Conservation (phyloP, 2,329 filamentous ascomycete genomes). For the Malbranchea cinnamomea region DNA sequence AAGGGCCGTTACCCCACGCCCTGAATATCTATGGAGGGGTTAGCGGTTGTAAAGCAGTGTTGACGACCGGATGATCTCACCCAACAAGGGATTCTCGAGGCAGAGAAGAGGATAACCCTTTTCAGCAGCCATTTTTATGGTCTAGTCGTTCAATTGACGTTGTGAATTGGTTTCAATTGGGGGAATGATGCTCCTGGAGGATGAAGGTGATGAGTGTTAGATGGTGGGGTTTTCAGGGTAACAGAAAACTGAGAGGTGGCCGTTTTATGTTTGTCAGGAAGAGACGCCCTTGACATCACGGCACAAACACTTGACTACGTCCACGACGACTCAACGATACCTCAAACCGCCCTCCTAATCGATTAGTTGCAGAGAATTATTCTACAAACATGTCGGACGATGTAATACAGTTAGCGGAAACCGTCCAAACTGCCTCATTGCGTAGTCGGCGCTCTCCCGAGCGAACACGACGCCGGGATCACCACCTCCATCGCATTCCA, state of each 20-base stretch:
- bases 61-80: conserved; percentile 33
- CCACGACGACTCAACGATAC: not conserved
- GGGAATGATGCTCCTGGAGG: too few relatives aligned
- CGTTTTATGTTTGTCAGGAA: too few relatives aligned
- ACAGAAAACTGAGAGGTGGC: too few relatives aligned
- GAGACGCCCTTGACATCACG: too few relatives aligned
- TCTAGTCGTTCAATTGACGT: conserved; percentile 6
- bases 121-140: conserved; percentile 48
- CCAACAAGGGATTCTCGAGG: conserved; percentile 94
- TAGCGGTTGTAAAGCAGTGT: conserved; percentile 10
- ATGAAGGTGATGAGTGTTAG: too few relatives aligned
- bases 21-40: conserved; percentile 60
- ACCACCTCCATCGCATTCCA: conserved; percentile 56
- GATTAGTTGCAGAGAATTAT: not conserved
- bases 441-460: conserved; percentile 53
- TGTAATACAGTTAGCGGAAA: conserved; percentile 56
- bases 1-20: conserved; percentile 45
- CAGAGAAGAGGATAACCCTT: conserved; percentile 82
- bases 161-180: too few relatives aligned
- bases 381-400: conserved; percentile 39
- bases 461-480: conserved; percentile 53
- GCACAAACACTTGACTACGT: too few relatives aligned
- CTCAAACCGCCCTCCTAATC: not conserved
- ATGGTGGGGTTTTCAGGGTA: too few relatives aligned
- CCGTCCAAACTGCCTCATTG: conserved; percentile 68